phyloP scores from a whole-genome alignment of 768 basidiomycete genomes.

The Pulveroboletus sp. region DNA sequence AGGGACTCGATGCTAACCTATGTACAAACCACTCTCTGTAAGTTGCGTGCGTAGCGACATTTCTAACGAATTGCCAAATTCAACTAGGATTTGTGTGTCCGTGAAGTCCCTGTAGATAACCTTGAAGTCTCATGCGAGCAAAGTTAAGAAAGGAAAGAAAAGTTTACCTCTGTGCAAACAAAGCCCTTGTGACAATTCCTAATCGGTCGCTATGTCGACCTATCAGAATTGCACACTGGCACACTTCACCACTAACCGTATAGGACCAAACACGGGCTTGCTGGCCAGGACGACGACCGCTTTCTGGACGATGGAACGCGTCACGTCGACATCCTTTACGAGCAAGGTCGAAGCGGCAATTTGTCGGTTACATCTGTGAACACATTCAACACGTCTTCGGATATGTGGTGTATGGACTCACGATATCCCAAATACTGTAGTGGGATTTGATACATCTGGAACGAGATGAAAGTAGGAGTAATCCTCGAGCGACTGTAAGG shows the following conservation, averaged over 20 bases:
- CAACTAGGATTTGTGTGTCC: conserved; percentile 82
- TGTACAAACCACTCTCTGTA: conserved; percentile 92
- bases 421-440: conserved; percentile 96
- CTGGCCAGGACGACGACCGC: conserved; percentile 92
- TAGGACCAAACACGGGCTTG: conserved; percentile 89
- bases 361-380: conserved; percentile 85
- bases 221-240: conserved; percentile 1
- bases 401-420: conserved; percentile 27
- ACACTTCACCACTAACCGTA: conserved; percentile 49
- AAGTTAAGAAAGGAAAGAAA: background rate
- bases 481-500: conserved; percentile 53
- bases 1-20: conserved; percentile 56
- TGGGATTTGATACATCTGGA: conserved; percentile 60
- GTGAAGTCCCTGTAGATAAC: conserved; percentile 65
- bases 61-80: conserved; percentile 79
- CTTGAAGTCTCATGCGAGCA: background rate
- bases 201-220: conserved; percentile 69
- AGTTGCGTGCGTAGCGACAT: conserved; percentile 68
- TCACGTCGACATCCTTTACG: conserved; percentile 79
- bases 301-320: conserved; percentile 95
- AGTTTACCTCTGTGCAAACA: conserved; percentile 74
- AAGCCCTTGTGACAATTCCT: conserved; percentile 87
- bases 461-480: conserved; percentile 96
- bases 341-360: conserved; percentile 75
- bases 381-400: conserved; percentile 1